Percentiles rank a stretch among this genome's conserved stretches.
Evolutionary conservation across 1,284 basidiomycete genomes (phyloP).

Genomic region (Ceratobasidium sp.): DNA sequence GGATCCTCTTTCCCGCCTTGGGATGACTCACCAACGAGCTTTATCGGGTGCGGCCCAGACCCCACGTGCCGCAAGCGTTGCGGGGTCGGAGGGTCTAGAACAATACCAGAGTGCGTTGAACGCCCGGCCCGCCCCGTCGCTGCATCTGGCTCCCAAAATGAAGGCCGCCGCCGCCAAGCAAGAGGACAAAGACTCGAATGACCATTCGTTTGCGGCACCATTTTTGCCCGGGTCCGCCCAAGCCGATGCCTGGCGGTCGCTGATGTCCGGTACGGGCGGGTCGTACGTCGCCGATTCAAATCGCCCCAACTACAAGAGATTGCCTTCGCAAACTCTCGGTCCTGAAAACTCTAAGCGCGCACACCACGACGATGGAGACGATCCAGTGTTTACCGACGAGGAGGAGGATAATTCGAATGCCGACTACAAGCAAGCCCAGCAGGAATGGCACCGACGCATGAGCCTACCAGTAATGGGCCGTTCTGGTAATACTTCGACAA

Average conservation of each 20-base stretch:
- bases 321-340: constrained; percentile 71
- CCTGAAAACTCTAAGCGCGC: constrained; percentile 62
- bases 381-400: constrained; percentile 22
- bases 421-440: constrained; percentile 24
- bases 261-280: constrained; percentile 11
- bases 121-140: constrained; percentile 66
- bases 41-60: constrained; percentile 9
- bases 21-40: constrained; percentile 35
- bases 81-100: constrained; percentile 61
- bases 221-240: constrained; percentile 26
- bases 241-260: constrained; percentile 23
- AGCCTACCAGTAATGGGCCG: constrained; percentile 23
- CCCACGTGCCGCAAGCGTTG: constrained; percentile 2
- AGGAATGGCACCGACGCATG: constrained; percentile 30
- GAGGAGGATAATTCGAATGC: constrained; percentile 14
- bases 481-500: background rate
- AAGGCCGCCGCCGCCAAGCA: constrained; percentile 38
- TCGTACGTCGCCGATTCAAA: constrained; percentile 19
- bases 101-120: constrained; percentile 77
- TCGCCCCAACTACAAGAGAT: constrained; percentile 71
- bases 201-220: constrained; percentile 8
- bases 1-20: constrained; percentile 21
- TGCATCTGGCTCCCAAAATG: constrained; percentile 49
- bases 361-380: background rate
- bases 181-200: constrained; percentile 14